These are phyloP conservation scores for Globisporangium lucens DNA, from an alignment of 352 stramenopile species.

Conservation along the genomic window DNA sequence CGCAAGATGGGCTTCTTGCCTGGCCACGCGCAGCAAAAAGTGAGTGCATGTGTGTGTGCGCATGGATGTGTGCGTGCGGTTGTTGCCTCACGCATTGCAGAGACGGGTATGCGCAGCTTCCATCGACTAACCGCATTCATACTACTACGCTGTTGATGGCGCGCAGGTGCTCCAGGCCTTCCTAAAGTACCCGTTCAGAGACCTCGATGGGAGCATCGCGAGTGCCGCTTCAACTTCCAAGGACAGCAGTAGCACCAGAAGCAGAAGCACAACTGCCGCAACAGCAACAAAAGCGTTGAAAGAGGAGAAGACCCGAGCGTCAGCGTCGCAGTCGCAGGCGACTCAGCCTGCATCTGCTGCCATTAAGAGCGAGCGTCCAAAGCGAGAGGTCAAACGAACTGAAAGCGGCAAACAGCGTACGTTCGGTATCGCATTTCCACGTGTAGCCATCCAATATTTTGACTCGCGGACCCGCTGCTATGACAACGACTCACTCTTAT, in stretches of 20 bases:
- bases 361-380: not conserved
- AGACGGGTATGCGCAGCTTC: not conserved
- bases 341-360: not conserved
- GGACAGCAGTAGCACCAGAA: not conserved
- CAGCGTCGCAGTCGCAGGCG: not conserved
- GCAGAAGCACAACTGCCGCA: not conserved
- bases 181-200: slow-evolving; percentile 58
- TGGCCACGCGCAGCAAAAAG: slow-evolving; percentile 56
- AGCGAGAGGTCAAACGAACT: slow-evolving; percentile 31
- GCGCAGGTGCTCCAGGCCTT: slow-evolving; percentile 55
- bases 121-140: not conserved
- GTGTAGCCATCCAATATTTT: not conserved
- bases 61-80: too few species aligned
- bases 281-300: not conserved
- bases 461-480: too few species aligned
- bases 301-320: not conserved
- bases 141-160: not conserved
- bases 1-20: slow-evolving; percentile 65
- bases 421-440: not conserved
- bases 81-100: not conserved
- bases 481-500: too few species aligned
- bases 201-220: slow-evolving; percentile 32
- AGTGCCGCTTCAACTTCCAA: not conserved
- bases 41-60: slow-evolving; percentile 4
- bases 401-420: slow-evolving; percentile 70